Conservation (phyloP, 2,329 filamentous ascomycete species). For the Mycocentrospora acerina region DNA sequence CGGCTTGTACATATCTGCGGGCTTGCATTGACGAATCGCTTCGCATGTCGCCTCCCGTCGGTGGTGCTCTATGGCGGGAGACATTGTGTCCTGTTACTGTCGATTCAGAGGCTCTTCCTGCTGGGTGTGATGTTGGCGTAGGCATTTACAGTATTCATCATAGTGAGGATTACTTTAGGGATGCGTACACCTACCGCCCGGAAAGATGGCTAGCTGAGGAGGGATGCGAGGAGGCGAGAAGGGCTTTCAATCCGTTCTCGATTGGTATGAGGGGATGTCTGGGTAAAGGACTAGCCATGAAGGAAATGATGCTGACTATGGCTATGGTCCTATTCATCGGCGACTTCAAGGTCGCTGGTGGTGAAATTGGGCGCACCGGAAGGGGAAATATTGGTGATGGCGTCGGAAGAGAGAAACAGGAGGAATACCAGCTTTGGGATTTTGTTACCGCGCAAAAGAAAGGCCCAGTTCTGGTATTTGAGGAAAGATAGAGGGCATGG, state of each 20-base stretch:
- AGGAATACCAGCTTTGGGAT: slow-evolving; percentile 68
- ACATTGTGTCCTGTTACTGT: slow-evolving; percentile 22
- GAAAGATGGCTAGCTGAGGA: slow-evolving; percentile 25
- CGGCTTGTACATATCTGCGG: slow-evolving; percentile 24
- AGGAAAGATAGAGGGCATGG: too few relatives aligned
- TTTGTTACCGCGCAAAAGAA: slow-evolving; percentile 70
- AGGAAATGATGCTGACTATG: slow-evolving; percentile 63
- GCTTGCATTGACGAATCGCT: slow-evolving; percentile 38
- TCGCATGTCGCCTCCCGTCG: slow-evolving; percentile 30
- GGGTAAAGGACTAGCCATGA: slow-evolving; percentile 65
- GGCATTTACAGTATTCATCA: slow-evolving; percentile 28
- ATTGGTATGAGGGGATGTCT: slow-evolving; percentile 68
- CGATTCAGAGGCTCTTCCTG: slow-evolving; percentile 21
- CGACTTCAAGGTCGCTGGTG: slow-evolving; percentile 47
- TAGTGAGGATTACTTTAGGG: slow-evolving; percentile 16
- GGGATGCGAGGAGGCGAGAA: slow-evolving; percentile 4
- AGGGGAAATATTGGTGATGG: too few relatives aligned
- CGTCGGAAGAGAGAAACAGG: too few relatives aligned
- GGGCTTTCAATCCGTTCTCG: slow-evolving; percentile 66
- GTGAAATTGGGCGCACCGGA: slow-evolving; percentile 6
- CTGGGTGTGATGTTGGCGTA: slow-evolving; percentile 22
- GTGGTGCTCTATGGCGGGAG: slow-evolving; percentile 20
- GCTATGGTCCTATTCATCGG: slow-evolving; percentile 61
- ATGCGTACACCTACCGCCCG: slow-evolving; percentile 18
- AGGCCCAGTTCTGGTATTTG: slow-evolving; percentile 64